Evolutionary conservation across 768 basidiomycete genomes (phyloP).

Genomic region (Agaricus sinodeliciosus): DNA sequence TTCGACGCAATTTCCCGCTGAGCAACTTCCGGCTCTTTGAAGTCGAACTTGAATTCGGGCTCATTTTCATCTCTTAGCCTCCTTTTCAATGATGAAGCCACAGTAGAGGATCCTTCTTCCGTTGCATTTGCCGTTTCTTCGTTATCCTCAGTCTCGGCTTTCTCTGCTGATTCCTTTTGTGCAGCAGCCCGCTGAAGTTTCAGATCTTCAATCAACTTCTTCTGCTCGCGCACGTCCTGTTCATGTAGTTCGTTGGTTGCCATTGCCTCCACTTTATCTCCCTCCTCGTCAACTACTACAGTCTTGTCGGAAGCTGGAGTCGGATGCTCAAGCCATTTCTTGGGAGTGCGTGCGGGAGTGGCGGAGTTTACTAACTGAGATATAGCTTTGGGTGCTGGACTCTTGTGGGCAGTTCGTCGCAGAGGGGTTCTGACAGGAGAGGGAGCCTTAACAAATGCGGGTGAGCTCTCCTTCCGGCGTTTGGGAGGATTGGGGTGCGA

Average conservation of each 20-base stretch:
- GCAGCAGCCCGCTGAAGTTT: constrained; percentile 52
- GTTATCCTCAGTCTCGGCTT: constrained; percentile 16
- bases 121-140: constrained; percentile 20
- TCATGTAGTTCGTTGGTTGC: constrained; percentile 56
- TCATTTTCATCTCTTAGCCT: constrained; percentile 51
- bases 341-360: constrained; percentile 20
- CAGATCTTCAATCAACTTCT: constrained; percentile 65
- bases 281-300: constrained; percentile 54
- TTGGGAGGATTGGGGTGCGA: constrained; percentile 45
- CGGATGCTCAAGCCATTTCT: constrained; percentile 27
- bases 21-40: constrained; percentile 61
- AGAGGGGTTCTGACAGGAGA: constrained; percentile 9
- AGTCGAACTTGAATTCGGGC: constrained; percentile 47
- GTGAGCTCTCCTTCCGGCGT: constrained; percentile 60
- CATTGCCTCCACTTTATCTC: constrained; percentile 46
- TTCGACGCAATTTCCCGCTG: constrained; percentile 53
- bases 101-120: constrained; percentile 31
- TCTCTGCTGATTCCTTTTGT: constrained; percentile 1
- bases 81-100: constrained; percentile 25
- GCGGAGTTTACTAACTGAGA: constrained; percentile 11
- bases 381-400: constrained; percentile 10
- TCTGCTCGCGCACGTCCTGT: constrained; percentile 73
- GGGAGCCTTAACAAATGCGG: constrained; percentile 22
- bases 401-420: constrained; percentile 16
- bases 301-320: constrained; percentile 47